Evolutionary conservation across 2,329 filamentous ascomycete genomes (phyloP).

Genomic region (Simplicillium aogashimaense): DNA sequence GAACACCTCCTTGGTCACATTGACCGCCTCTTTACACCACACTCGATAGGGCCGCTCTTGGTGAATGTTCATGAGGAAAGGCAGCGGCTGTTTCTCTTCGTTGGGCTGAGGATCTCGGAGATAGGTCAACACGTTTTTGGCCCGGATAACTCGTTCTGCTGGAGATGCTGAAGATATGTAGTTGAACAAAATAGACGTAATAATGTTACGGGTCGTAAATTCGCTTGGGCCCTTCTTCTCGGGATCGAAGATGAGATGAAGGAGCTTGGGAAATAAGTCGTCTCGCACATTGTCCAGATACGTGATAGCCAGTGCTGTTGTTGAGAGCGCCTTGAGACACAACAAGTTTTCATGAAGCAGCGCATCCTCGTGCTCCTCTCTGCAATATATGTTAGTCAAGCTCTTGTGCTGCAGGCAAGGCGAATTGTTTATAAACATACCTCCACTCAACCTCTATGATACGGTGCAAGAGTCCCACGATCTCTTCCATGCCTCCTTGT

Average conservation of each 20-base stretch:
- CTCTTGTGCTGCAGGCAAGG: slow-evolving; percentile 2
- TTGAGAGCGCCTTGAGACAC: slow-evolving; percentile 89
- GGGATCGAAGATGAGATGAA: slow-evolving; percentile 91
- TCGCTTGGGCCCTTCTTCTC: slow-evolving; percentile 97
- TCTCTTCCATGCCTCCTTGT: slow-evolving; percentile 85
- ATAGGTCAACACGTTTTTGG: slow-evolving; percentile 65
- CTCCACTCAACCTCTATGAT: slow-evolving; percentile 96
- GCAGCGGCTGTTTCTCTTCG: slow-evolving; percentile 66
- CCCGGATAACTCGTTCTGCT: slow-evolving; percentile 55
- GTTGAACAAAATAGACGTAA: slow-evolving; percentile 81
- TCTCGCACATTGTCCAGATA: slow-evolving; percentile 72
- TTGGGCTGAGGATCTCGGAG: slow-evolving; percentile 70
- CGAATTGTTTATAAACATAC: slow-evolving; percentile 37
- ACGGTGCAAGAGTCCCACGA: slow-evolving; percentile 77
- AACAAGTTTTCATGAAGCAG: slow-evolving; percentile 86
- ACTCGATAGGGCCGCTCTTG: slow-evolving; percentile 79
- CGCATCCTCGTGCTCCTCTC: slow-evolving; percentile 91
- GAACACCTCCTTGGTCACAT: slow-evolving; percentile 95
- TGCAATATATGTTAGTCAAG: slow-evolving; percentile 22
- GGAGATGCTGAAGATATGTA: slow-evolving; percentile 64
- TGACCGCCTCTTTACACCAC: slow-evolving; percentile 87
- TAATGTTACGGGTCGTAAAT: slow-evolving; percentile 84
- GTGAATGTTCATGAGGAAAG: slow-evolving; percentile 85
- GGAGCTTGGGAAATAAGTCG: slow-evolving; percentile 74
- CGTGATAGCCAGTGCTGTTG: slow-evolving; percentile 75